Evolutionary conservation across 805 yeast species (phyloP).

Genomic region (Candida krabiensis): DNA sequence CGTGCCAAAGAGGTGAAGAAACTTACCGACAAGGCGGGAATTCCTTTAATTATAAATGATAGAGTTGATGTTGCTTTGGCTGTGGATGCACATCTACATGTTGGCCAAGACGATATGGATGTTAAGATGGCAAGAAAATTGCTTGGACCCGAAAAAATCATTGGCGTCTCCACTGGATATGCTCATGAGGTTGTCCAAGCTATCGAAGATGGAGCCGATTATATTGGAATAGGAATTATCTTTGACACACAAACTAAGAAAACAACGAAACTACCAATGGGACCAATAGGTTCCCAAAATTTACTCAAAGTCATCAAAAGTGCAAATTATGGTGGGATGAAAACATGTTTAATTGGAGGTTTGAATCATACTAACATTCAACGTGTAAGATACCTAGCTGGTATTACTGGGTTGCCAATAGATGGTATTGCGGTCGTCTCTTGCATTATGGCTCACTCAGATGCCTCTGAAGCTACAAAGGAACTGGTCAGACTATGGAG

Average conservation of each 20-base stretch:
- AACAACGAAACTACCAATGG: conserved; percentile 57
- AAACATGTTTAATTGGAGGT: conserved; percentile 82
- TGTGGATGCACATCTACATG: conserved; percentile 84
- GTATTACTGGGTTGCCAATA: conserved; percentile 44
- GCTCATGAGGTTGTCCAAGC: conserved; percentile 56
- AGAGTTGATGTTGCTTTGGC: conserved; percentile 89
- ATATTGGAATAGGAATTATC: conserved; percentile 82
- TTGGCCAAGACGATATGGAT: conserved; percentile 89
- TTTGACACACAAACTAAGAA: conserved; percentile 74
- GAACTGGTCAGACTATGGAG: conserved; percentile 33
- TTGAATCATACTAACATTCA: conserved; percentile 62
- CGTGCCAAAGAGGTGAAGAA: conserved; percentile 61
- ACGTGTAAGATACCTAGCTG: conserved; percentile 52
- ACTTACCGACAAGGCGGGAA: conserved; percentile 55
- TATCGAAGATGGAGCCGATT: conserved; percentile 55
- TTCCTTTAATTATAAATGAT: conserved; percentile 85
- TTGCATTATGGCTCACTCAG: conserved; percentile 66
- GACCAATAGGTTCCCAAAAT: conserved; percentile 63
- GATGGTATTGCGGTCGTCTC: conserved; percentile 93
- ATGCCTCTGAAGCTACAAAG: conserved; percentile 53
- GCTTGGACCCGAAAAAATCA: conserved; percentile 70
- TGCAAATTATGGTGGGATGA: conserved; percentile 35
- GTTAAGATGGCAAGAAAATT: conserved; percentile 56
- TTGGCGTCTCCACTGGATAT: conserved; percentile 75
- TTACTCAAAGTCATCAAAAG: conserved; percentile 49